Base-by-base conservation (phyloP, 805 yeast genomes). In the Yamadazyma laniorum region DNA sequence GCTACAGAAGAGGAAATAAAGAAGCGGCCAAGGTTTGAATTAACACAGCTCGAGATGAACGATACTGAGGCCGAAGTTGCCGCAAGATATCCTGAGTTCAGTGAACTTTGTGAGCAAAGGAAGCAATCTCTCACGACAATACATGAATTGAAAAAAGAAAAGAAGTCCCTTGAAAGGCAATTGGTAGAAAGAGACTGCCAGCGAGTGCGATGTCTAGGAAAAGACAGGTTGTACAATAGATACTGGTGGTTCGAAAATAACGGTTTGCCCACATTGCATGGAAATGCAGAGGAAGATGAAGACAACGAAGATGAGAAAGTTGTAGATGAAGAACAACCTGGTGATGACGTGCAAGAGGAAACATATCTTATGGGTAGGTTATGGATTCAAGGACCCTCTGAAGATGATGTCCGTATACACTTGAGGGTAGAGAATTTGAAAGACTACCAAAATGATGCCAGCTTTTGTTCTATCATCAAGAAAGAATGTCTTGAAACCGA, bases 171-270 rank as follows among this genome's bases (percentile, higher is more conserved):
- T 13, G 95, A 86, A 50, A 72, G 67, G 43, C 69, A 77, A 41
- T 64, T 93, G 17, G 72, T 73, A 32, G 88, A 82, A 49, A 63
- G 79, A 34, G 96, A 90, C 52, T 72, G 82, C 43, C 96, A 88
- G 55, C 65, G 98, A 40, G 72, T 89, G 33, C 75, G 76, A 38
- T 70, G 78, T 21, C 64, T 93, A 18, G 99, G 99, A 2, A 74
- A 80, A 42, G 99, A 93, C 59, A 67, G 95, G 35, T 75, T 77
- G 42, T 89, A 70, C 58, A 93, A 93, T 63, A 70, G 90, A 47
- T 93, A 91, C 58, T 93, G 95, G 95, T 93, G 96, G 96, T 80
- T 89, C 55, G 98, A 91, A 53, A 72, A 73, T 45, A 83, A 84
- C 53, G 99, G 98, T 0, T 67, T 88, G 33, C 87, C 89, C 3